Evolutionary conservation across 108 stramenopile genomes (phyloP).

Genomic region (Pseudonitzschia pungens): DNA sequence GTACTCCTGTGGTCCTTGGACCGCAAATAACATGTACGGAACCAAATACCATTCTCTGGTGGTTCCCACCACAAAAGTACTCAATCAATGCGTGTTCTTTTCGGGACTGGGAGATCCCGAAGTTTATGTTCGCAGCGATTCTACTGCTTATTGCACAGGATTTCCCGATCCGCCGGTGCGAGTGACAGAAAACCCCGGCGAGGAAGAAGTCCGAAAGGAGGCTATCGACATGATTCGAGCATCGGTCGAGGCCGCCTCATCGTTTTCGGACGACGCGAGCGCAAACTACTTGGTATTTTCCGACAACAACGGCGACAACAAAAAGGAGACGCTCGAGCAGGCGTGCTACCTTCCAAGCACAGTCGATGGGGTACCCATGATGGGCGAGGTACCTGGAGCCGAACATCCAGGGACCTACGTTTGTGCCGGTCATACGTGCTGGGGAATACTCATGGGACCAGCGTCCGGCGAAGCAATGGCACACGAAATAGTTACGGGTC

Average conservation of each 20-base stretch:
- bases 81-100: constrained; percentile 60
- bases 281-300: constrained; percentile 18
- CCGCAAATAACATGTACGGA: constrained; percentile 44
- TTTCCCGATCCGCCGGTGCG: constrained; percentile 46
- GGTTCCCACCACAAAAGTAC: constrained; percentile 36
- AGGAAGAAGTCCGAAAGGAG: constrained; percentile 46
- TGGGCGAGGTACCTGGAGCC: constrained; percentile 50
- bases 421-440: constrained; percentile 82
- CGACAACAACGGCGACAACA: constrained; percentile 5
- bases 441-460: constrained; percentile 90
- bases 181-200: constrained; percentile 51
- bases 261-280: constrained; percentile 3
- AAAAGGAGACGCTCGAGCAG: constrained; percentile 16
- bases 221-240: constrained; percentile 22
- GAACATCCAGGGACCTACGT: constrained; percentile 55
- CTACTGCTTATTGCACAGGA: constrained; percentile 51
- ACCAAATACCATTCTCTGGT: constrained; percentile 58
- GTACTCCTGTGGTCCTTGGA: constrained; percentile 64
- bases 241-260: constrained; percentile 37
- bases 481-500: constrained; percentile 65
- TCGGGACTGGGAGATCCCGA: constrained; percentile 56
- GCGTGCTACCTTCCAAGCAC: constrained; percentile 62
- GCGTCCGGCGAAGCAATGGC: constrained; percentile 79
- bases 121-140: constrained; percentile 60
- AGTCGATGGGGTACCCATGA: constrained; percentile 78